Conservation (phyloP, 2,329 filamentous ascomycete genomes). For the Monascus ruber region DNA sequence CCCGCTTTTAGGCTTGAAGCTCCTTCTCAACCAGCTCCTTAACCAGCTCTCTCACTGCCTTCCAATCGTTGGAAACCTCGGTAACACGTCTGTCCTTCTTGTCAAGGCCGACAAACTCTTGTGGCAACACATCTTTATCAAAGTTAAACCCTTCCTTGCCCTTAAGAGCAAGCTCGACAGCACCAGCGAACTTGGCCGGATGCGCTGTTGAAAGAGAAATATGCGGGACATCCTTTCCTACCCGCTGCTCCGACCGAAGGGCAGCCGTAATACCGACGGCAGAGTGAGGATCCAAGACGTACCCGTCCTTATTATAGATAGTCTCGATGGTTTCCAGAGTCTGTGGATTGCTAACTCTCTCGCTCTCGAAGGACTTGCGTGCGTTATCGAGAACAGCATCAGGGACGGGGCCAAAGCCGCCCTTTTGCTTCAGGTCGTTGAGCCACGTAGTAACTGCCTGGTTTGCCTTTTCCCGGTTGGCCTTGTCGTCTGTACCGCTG, state of each 20-base stretch:
- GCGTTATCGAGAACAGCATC: constrained; percentile 60
- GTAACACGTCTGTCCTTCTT: constrained; percentile 63
- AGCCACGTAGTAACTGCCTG: constrained; percentile 72
- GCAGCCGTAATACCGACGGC: constrained; percentile 77
- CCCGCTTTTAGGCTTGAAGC: constrained; percentile 7
- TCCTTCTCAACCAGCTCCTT: constrained; percentile 54
- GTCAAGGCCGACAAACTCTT: constrained; percentile 71
- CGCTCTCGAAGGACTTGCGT: constrained; percentile 66
- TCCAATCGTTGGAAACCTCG: constrained; percentile 56
- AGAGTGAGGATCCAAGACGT: constrained; percentile 86
- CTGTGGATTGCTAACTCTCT: constrained; percentile 53
- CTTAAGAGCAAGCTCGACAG: constrained; percentile 68
- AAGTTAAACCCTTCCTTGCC: constrained; percentile 65
- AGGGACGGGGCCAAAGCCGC: constrained; percentile 67
- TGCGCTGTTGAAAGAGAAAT: constrained; percentile 88
- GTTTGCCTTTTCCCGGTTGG: constrained; percentile 44
- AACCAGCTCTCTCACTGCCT: constrained; percentile 64
- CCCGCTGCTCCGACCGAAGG: constrained; percentile 49
- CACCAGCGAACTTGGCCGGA: constrained; percentile 84
- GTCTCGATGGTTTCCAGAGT: constrained; percentile 56
- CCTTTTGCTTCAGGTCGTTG: constrained; percentile 63
- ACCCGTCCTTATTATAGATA: constrained; percentile 49
- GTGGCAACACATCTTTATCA: constrained; percentile 57
- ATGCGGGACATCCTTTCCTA: constrained; percentile 42
- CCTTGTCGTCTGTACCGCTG: constrained; percentile 32